A percentile compares a stretch with the other conserved stretches of the same genome.
Conservation (phyloP, 176 grass and related monocot species). For the Ensete ventricosum region DNA sequence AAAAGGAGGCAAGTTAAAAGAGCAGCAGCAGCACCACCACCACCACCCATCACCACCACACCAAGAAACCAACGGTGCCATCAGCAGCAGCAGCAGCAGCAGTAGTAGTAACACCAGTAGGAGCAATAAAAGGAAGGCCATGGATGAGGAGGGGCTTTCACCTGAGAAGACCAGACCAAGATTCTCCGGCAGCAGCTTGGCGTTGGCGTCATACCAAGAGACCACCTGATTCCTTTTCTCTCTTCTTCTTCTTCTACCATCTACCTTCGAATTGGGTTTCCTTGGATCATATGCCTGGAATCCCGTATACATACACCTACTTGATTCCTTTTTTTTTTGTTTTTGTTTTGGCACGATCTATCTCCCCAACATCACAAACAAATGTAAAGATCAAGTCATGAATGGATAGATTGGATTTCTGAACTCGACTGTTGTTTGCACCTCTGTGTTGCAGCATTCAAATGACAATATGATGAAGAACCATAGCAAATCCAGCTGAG, state of each 20-base stretch:
- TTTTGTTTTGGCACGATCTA: not conserved
- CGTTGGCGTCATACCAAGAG: not conserved
- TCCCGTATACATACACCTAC: not conserved
- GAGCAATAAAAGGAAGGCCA: constrained; percentile 49
- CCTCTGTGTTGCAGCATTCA: too few relatives aligned
- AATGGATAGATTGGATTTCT: not conserved
- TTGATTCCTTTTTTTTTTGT: not conserved
- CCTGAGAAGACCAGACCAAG: constrained; percentile 47
- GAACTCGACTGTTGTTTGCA: not conserved
- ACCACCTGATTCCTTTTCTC: not conserved
- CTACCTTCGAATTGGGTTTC: not conserved
- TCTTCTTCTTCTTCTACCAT: not conserved
- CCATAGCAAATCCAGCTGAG: too few relatives aligned
- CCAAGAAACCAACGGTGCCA: constrained; percentile 23
- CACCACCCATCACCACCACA: constrained; percentile 23
- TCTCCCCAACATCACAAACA: not conserved
- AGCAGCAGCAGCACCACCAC: constrained; percentile 11
- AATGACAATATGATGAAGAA: too few relatives aligned
- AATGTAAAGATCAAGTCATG: not conserved
- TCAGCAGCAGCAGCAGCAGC: constrained; percentile 18
- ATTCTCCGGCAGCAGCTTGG: constrained; percentile 4
- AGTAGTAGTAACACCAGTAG: not conserved
- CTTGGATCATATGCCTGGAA: not conserved
- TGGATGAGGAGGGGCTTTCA: constrained; percentile 37
- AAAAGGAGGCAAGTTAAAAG: constrained; percentile 65